Evolutionary conservation across 768 basidiomycete genomes (phyloP).

Genomic region (Phanerochaete carnosa): DNA sequence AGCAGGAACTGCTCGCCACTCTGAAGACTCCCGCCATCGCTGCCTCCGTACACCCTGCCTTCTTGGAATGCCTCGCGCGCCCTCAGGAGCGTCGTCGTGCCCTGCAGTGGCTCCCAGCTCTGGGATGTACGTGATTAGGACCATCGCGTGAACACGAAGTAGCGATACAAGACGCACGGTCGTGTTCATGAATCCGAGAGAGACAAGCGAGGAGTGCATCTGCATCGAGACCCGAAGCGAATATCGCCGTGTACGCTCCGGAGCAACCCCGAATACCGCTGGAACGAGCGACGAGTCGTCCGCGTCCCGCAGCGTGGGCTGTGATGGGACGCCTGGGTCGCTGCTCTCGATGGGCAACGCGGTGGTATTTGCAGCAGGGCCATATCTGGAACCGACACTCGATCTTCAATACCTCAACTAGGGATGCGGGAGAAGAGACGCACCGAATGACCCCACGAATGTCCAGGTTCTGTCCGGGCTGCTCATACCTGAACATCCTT

Average conservation of each 20-base stretch:
- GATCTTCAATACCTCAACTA: not conserved
- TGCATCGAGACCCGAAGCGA: slow-evolving; percentile 24
- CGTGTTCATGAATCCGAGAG: slow-evolving; percentile 28
- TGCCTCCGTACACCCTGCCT: slow-evolving; percentile 10
- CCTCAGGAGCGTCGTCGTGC: slow-evolving; percentile 18
- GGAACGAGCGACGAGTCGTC: slow-evolving; percentile 5
- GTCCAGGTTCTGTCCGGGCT: slow-evolving; percentile 9
- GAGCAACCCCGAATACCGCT: slow-evolving; percentile 1
- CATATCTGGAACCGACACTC: not conserved
- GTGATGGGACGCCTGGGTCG: slow-evolving; percentile 7
- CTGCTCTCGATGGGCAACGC: slow-evolving; percentile 6
- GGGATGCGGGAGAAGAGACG: not conserved
- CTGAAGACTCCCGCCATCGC: slow-evolving; percentile 14
- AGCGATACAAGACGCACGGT: slow-evolving; percentile 16
- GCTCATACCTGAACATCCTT: slow-evolving; percentile 29
- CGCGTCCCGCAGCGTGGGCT: slow-evolving; percentile 1
- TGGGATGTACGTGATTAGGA: not conserved
- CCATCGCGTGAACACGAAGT: not conserved
- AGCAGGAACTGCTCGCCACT: slow-evolving; percentile 19
- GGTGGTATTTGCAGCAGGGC: not conserved
- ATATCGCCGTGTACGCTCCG: slow-evolving; percentile 1
- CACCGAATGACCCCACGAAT: slow-evolving; percentile 5
- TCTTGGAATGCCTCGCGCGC: slow-evolving; percentile 12
- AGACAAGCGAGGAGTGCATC: slow-evolving; percentile 16
- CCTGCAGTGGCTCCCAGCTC: slow-evolving; percentile 23